A percentile compares a stretch with the other conserved stretches of the same genome.
Conservation (phyloP, 2,329 filamentous ascomycete genomes). For the Chrysoporthe austroafricana region DNA sequence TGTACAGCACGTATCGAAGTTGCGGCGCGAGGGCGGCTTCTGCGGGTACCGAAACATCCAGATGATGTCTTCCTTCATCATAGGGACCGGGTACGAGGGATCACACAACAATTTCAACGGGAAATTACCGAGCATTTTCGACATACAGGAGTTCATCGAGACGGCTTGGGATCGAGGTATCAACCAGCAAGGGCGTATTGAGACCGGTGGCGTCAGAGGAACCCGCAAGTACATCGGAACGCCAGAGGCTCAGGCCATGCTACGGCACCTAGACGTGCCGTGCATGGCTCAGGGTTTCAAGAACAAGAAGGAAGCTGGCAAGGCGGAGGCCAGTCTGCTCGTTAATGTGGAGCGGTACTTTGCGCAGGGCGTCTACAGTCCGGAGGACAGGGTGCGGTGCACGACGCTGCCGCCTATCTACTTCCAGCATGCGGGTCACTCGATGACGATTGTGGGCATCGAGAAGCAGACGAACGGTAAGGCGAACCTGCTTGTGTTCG, state of each 20-base stretch:
- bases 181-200: constrained; percentile 71
- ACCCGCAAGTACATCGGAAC: constrained; percentile 97
- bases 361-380: constrained; percentile 53
- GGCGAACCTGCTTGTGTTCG: constrained; percentile 79
- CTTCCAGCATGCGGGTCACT: constrained; percentile 88
- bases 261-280: constrained; percentile 69
- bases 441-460: constrained; percentile 85
- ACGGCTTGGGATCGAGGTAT: constrained; percentile 85
- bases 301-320: constrained; percentile 46
- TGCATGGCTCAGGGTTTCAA: constrained; percentile 67
- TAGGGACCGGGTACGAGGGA: constrained; percentile 59
- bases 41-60: constrained; percentile 97
- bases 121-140: constrained; percentile 74
- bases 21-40: constrained; percentile 83
- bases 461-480: constrained; percentile 69
- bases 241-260: constrained; percentile 84
- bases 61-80: constrained; percentile 82
- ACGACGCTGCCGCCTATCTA: constrained; percentile 85
- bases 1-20: constrained; percentile 80
- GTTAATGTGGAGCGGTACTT: constrained; percentile 77
- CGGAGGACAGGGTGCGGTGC: constrained; percentile 64
- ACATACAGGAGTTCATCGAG: constrained; percentile 87
- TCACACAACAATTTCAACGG: constrained; percentile 60
- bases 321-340: constrained; percentile 62
- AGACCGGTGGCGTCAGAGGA: constrained; percentile 85